phyloP scores from a whole-genome alignment of 495 filamentous ascomycete species.

The Podospora australis region DNA sequence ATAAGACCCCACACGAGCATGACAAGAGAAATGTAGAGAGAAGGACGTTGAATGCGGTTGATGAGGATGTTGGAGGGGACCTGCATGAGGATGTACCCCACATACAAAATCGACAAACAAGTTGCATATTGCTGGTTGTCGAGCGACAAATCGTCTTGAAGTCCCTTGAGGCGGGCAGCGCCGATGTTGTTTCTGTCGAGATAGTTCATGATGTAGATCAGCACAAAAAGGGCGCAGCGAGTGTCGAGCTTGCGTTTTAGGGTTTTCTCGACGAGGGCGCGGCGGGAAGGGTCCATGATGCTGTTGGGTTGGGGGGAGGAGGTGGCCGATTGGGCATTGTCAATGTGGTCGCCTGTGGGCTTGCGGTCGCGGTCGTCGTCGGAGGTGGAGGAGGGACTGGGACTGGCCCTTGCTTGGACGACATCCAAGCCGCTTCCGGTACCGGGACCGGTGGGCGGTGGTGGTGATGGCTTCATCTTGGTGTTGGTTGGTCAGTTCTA shows the following conservation, averaged over 20 bases:
- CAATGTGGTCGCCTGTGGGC: not conserved
- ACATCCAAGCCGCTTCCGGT: too few species aligned
- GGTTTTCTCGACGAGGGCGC: constrained; percentile 31
- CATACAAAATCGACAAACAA: constrained; percentile 38
- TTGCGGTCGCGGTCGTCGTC: too few species aligned
- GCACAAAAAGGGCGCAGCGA: constrained; percentile 36
- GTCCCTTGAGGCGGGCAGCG: constrained; percentile 40
- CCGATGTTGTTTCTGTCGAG: constrained; percentile 58
- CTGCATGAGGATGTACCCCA: constrained; percentile 52
- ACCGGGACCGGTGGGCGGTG: too few species aligned
- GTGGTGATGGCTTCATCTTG: too few species aligned
- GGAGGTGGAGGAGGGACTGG: too few species aligned
- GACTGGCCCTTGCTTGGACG: too few species aligned
- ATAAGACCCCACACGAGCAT: constrained; percentile 68
- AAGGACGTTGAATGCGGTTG: constrained; percentile 34
- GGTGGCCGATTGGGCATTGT: not conserved
- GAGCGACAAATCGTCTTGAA: constrained; percentile 37
- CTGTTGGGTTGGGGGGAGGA: not conserved
- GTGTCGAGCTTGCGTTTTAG: constrained; percentile 38
- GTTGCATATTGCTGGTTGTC: constrained; percentile 35
- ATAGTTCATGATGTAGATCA: constrained; percentile 72
- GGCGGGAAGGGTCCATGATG: constrained; percentile 30
- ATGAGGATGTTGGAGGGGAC: constrained; percentile 37
- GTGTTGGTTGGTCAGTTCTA: too few species aligned
- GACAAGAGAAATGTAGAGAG: constrained; percentile 41